phyloP scores from a whole-genome alignment of 768 basidiomycete species.

The Paxillus ammoniavirescens region DNA sequence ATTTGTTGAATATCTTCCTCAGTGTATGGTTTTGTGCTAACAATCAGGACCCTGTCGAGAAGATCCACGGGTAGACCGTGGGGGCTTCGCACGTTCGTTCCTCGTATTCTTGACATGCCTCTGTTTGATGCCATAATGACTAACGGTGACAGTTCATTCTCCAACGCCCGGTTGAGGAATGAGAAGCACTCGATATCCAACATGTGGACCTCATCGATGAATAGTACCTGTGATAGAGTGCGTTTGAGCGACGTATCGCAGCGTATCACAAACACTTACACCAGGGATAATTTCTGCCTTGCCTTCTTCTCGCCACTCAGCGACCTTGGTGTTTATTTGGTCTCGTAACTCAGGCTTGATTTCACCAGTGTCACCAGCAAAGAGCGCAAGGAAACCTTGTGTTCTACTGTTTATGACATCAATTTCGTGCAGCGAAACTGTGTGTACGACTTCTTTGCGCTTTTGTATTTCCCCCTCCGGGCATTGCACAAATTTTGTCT shows the following conservation, averaged over 20 bases:
- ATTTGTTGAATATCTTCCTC: constrained; percentile 88
- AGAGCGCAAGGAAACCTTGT: constrained; percentile 95
- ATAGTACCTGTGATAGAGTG: constrained; percentile 65
- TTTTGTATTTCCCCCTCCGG: constrained; percentile 98
- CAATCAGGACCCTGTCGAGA: constrained; percentile 93
- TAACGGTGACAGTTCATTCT: constrained; percentile 88
- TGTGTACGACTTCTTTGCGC: constrained; percentile 95
- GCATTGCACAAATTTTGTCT: constrained; percentile 98
- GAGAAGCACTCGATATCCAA: constrained; percentile 99
- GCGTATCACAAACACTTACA: constrained; percentile 45
- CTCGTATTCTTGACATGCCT: constrained; percentile 91
- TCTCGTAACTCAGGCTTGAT: constrained; percentile 96
- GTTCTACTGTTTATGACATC: constrained; percentile 99
- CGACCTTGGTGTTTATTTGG: constrained; percentile 96
- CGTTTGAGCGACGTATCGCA: background rate
- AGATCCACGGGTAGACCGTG: constrained; percentile 95
- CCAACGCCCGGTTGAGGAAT: constrained; percentile 94
- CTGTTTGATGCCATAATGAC: constrained; percentile 99
- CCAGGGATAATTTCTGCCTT: constrained; percentile 98
- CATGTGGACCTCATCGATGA: constrained; percentile 99
- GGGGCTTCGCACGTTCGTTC: constrained; percentile 91
- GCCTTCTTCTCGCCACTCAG: constrained; percentile 97
- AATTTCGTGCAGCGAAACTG: constrained; percentile 96
- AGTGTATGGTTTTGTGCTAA: constrained; percentile 85
- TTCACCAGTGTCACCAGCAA: constrained; percentile 96